Evolutionary conservation across 2,329 filamentous ascomycete genomes (phyloP), one percentile per base, ranked within the genome.

Genomic region (Cyphellophora attinorum): DNA sequence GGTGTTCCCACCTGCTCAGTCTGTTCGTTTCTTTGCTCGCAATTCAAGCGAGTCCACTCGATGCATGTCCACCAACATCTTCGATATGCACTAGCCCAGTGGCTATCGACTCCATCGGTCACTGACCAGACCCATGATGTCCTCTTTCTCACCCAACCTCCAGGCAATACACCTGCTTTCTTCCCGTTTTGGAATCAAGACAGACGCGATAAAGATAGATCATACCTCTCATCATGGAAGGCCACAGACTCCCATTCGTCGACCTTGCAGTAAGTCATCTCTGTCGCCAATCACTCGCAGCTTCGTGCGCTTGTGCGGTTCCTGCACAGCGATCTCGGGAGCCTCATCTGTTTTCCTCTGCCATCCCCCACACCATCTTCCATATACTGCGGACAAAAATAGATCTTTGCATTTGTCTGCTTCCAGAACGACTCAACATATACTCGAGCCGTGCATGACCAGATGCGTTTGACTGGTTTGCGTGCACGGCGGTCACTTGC

Each of bases 21-120:
- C 65, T 58, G 0, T 66, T 67, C 59, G 61, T 71, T 49, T 74
- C 68, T 36, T 67, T 32, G 64, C n/a, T n/a, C n/a, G n/a, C n/a
- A n/a, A n/a, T n/a, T 25, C 21, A n/a, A 25, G 8, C 8, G n/a
- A 8, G n/a, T 8, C 21, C 21, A 25, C n/a, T n/a, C 21, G n/a
- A 8, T 25, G 21, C 21, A 8, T n/a, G 21, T n/a, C 21, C 21
- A 8, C 21, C 21, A 8, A 25, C 21, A 25, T 25, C n/a, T 8
- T 25, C 21, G 8, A n/a, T 25, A 8, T 8, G 21, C 21, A n/a
- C 21, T 25, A 25, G 21, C 8, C 21, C 21, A 25, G 8, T 25
- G 67, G 1, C 54, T 55, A 44, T 74, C 67, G 3, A 72, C 41
- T 0, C 70, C 70, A n/a, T 61, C 57, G 21, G n/a, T 8, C 8